phyloP scores from a whole-genome alignment of 2,329 filamentous ascomycete genomes.

The Aurifilum marmelostoma region DNA sequence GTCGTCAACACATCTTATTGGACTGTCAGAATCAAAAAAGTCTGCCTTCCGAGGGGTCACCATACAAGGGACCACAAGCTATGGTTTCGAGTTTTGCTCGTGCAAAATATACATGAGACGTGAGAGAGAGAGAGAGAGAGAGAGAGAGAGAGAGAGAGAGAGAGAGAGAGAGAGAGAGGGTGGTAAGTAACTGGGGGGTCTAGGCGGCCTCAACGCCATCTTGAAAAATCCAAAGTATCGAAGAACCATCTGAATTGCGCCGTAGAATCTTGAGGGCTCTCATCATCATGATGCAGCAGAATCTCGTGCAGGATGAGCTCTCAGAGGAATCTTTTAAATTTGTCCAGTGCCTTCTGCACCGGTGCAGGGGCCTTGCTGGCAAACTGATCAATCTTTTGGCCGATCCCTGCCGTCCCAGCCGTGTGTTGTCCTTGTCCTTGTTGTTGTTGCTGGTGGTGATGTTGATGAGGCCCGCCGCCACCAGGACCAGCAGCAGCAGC shows the following conservation, averaged over 20 bases:
- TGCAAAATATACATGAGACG: neutral
- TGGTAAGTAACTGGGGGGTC: too few relatives aligned
- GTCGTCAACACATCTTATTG: neutral
- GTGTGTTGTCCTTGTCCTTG: neutral
- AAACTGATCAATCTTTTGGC: conserved; percentile 19
- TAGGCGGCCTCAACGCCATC: neutral
- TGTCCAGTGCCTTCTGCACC: conserved; percentile 15
- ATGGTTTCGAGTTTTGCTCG: neutral
- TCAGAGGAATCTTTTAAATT: conserved; percentile 15
- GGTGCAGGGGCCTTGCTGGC: conserved; percentile 17
- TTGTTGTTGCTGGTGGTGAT: neutral
- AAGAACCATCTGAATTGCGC: neutral
- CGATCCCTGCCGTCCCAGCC: conserved; percentile 4
- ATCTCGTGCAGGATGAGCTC: neutral
- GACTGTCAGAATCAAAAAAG: neutral
- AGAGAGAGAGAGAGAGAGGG: neutral
- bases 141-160: neutral
- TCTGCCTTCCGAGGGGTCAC: neutral
- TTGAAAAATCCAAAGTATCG: neutral
- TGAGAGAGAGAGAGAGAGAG: neutral
- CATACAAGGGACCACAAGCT: neutral
- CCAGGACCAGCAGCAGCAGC: neutral
- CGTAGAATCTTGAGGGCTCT: neutral
- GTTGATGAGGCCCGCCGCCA: neutral
- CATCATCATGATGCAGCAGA: neutral